phyloP scores from a whole-genome alignment of 805 yeast species.

The Starmerella vaccinii region DNA sequence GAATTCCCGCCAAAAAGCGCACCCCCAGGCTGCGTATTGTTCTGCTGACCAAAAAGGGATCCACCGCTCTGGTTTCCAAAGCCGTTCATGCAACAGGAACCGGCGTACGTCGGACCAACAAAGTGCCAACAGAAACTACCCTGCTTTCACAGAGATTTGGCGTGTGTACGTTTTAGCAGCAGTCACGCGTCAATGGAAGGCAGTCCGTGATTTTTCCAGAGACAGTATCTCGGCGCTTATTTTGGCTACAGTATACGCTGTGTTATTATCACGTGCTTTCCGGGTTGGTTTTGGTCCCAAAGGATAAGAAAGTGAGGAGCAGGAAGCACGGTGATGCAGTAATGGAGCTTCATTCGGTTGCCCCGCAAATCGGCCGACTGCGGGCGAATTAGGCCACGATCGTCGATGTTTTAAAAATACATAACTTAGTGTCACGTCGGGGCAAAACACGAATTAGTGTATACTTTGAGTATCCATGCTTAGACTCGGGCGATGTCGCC shows the following conservation, averaged over 20 bases:
- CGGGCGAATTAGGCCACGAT: no score
- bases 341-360: neutral
- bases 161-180: neutral
- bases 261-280: no score
- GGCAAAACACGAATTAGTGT: no score
- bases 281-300: neutral
- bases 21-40: neutral
- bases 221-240: neutral
- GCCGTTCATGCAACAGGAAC: neutral
- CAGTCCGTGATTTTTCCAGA: neutral
- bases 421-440: no score
- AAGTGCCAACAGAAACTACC: neutral
- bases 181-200: neutral
- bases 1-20: constrained; percentile 3
- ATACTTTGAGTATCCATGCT: no score
- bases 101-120: neutral
- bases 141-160: constrained; percentile 1
- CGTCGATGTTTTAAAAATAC: no score
- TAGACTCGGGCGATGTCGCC: no score
- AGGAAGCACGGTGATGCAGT: neutral
- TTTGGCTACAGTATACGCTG: neutral
- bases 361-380: neutral
- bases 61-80: constrained; percentile 3
- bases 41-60: constrained; percentile 2
- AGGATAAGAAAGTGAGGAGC: neutral